A percentile compares a stretch with the other conserved stretches of the same genome.
Conservation (phyloP, 2,329 filamentous ascomycete species). For the Alternaria atra region DNA sequence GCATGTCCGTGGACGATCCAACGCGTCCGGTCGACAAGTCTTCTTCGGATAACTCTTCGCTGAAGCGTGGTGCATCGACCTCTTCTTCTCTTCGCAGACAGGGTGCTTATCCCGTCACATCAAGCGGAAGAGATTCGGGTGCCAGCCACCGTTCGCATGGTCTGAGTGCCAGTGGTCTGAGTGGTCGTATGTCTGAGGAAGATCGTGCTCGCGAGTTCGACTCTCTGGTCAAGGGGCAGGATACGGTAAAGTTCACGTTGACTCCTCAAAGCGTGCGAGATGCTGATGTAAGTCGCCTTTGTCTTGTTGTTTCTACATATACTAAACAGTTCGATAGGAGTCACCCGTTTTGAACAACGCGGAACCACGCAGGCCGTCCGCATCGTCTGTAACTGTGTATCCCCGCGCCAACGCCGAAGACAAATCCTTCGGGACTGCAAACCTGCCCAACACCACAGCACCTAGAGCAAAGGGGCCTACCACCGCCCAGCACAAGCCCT, state of each 20-base stretch:
- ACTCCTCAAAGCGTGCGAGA: constrained; percentile 59
- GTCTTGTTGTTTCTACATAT: background rate
- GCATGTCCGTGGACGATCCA: constrained; percentile 34
- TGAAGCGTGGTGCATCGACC: constrained; percentile 45
- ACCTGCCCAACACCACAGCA: constrained; percentile 33
- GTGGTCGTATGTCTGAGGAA: constrained; percentile 50
- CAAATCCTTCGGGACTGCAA: constrained; percentile 40
- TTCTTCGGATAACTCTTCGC: constrained; percentile 38
- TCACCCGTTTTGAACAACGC: constrained; percentile 28
- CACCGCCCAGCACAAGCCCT: constrained; percentile 29
- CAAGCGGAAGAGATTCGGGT: constrained; percentile 47
- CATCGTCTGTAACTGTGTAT: constrained; percentile 43
- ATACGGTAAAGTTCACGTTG: constrained; percentile 61
- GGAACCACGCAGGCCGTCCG: constrained; percentile 26
- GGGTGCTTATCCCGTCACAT: constrained; percentile 42
- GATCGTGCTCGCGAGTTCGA: constrained; percentile 57
- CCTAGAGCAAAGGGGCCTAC: constrained; percentile 35
- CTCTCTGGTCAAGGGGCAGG: constrained; percentile 56
- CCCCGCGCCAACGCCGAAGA: constrained; percentile 42
- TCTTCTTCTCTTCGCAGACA: constrained; percentile 43
- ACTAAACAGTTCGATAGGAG: constrained; percentile 29
- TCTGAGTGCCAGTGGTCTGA: constrained; percentile 30
- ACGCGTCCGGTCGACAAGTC: constrained; percentile 31
- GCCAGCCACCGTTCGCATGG: constrained; percentile 41
- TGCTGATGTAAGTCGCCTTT: constrained; percentile 49